Conservation (phyloP, 1,284 basidiomycete species). For the Rhodotorula sp. region DNA sequence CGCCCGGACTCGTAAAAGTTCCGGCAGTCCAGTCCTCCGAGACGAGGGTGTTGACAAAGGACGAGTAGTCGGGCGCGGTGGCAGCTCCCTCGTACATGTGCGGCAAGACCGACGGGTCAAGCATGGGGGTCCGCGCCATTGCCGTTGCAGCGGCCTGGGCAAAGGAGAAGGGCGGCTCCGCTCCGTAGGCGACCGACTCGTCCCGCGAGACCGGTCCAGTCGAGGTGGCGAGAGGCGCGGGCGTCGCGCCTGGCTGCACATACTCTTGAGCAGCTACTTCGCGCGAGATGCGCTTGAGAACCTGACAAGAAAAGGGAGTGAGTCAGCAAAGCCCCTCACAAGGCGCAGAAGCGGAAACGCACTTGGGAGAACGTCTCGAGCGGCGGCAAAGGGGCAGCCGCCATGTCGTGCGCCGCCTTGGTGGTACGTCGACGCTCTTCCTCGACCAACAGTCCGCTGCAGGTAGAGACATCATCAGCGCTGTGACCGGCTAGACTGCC, state of each 20-base stretch:
- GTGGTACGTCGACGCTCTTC: constrained; percentile 32
- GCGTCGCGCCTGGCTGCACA: neutral
- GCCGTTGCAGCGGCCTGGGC: constrained; percentile 22
- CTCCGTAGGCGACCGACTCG: neutral
- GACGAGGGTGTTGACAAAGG: constrained; percentile 7
- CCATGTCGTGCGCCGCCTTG: constrained; percentile 22
- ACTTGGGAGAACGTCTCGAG: constrained; percentile 34
- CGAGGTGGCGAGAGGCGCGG: neutral
- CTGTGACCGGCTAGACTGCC: too few species aligned
- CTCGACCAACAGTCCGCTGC: constrained; percentile 23
- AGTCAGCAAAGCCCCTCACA: too few species aligned
- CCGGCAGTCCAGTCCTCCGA: constrained; percentile 9
- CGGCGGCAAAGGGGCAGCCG: neutral
- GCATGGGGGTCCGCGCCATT: constrained; percentile 10
- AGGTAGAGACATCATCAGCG: neutral
- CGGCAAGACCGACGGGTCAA: neutral
- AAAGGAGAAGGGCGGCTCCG: constrained; percentile 9
- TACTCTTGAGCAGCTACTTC: constrained; percentile 16
- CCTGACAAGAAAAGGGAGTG: constrained; percentile 4
- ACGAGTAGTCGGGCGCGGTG: constrained; percentile 7
- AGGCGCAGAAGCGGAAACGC: neutral
- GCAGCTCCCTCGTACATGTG: neutral
- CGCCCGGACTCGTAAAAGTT: constrained; percentile 1
- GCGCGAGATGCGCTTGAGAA: constrained; percentile 34
- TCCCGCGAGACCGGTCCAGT: neutral